phyloP scores from a whole-genome alignment of 1,139 yeast genomes.

The Dujonia santamariae region DNA sequence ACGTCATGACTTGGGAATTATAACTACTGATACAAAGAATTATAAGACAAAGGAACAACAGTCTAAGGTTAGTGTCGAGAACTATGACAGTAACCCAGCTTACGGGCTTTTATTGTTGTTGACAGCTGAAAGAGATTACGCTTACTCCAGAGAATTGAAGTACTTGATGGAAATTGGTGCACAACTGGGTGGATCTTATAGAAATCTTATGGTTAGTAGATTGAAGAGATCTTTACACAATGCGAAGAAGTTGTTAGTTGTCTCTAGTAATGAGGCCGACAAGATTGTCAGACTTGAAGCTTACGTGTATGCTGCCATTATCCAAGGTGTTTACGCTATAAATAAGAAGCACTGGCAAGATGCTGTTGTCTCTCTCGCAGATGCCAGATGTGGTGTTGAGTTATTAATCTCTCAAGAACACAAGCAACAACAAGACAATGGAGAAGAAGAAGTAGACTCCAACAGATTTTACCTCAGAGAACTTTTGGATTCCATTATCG shows the following conservation, averaged over 20 bases:
- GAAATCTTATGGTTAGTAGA: constrained; percentile 60
- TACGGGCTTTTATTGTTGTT: constrained; percentile 50
- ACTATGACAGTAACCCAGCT: constrained; percentile 43
- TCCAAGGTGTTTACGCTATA: constrained; percentile 58
- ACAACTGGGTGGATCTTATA: constrained; percentile 39
- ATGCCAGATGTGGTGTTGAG: constrained; percentile 62
- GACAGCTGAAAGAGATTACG: constrained; percentile 65
- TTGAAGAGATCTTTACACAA: constrained; percentile 59
- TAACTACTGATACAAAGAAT: constrained; percentile 56
- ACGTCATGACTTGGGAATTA: constrained; percentile 55
- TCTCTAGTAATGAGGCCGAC: constrained; percentile 34
- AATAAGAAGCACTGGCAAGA: constrained; percentile 56
- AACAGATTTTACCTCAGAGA: constrained; percentile 44
- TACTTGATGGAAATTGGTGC: constrained; percentile 53
- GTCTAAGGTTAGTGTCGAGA: constrained; percentile 39
- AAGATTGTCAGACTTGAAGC: constrained; percentile 47
- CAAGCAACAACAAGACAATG: neutral
- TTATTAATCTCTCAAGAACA: constrained; percentile 34
- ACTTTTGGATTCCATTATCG: constrained; percentile 57
- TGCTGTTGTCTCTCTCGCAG: constrained; percentile 52
- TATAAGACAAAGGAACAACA: constrained; percentile 45
- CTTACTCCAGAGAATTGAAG: constrained; percentile 66
- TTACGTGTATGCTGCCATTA: constrained; percentile 56
- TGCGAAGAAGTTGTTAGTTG: constrained; percentile 40
- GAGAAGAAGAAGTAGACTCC: constrained; percentile 10